Base-by-base conservation (phyloP, 1,284 basidiomycete species). In the Papiliotrema flavescens region DNA sequence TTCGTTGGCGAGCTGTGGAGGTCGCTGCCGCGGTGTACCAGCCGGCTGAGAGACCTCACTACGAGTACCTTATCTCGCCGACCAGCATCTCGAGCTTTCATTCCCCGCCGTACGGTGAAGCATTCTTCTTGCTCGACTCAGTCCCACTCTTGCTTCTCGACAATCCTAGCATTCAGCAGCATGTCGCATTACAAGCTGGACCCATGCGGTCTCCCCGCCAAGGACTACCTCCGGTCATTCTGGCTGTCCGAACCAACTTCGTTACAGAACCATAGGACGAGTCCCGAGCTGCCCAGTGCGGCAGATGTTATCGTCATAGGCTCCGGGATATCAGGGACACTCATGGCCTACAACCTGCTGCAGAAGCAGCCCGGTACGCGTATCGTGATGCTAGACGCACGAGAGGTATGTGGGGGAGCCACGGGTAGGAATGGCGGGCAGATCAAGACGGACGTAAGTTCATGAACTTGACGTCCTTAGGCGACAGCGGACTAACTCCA, bases 271-370 rank as follows among this genome's bases (percentile, higher is more conserved):
- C 50, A 56, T 36, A 53, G 60, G 15, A 37, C 62, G 13, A 61
- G 55, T 3, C 52, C 47, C 0, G 49, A 61, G 32, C 54, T 70
- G 2, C 66, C 68, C 3, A 5, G 22, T 1, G 47, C 53, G 26
- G 63, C 59, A 6, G 64, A 66, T 40, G 60, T 65, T 0, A 57
- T 69, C 32, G 62, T 70, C 46, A 60, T 69, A 39, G 69, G 66
- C 9, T 62, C 58, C 28, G 69, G 66, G 2, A 52, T 66, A 17
- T 57, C 64, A 11, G 68, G 66, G 26, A 51, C 35, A 23, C 19
- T 53, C 3, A 46, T 47, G 26, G 56, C 56, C 13, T 60, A 59
- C 26, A 24, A 26, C 28, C 47, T 57, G 24, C 39, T 54, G 28
- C 17, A 54, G 6, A 8, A 17, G 41, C 17, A 44, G 13, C 51